Base-by-base conservation (phyloP, 371 early-diverging fungal genomes). In the Basidiobolus meristosporus region DNA sequence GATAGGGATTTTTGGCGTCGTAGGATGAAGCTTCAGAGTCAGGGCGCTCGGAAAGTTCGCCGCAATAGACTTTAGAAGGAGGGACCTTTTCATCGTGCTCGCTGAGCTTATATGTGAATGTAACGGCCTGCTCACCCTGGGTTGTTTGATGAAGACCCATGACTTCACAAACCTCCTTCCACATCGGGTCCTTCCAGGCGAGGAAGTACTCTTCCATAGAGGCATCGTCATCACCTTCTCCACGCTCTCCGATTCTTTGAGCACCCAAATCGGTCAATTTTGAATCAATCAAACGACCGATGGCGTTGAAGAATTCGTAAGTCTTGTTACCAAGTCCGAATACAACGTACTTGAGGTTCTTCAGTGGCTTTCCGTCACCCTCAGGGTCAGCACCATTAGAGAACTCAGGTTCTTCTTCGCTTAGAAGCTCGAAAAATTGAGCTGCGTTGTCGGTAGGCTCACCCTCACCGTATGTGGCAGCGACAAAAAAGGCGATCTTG, bases 281-380 rank as follows among this genome's bases (percentile, higher is more conserved):
- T 20, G 57, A 57, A 42, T 85, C 80, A 12, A 86, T 48, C 2
- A 62, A 59, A 19, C 85, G 62, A 17, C 63, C 69, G 31, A 85
- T 82, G 39, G 76, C 72, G 52, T 95, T 91, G 57, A 79, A 95
- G 50, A 88, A 83, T 54, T 95, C 95, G 59, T 97, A 97, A 5
- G 98, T 95, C 50, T 73, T 85, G 73, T 91, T 97, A 36, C 98
- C 98, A 19, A 97, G 70, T n/a, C 88, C 95, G 68, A 97, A 95
- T 23, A 83, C 53, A 19, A 86, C 60, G 49, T 75, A 93, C 23
- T 61, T 53, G 38, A 92, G 40, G 42, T 70, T 70, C 7, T 48
- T 40, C 20, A 88, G 59, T 9, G 79, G 73, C 47, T 63, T 56
- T 5, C 64, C 63, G 14, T 54, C 62, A 17, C 54, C 62, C 4